Conservation (phyloP, 176 grass and related monocot species). For the Tillandsia fasciculata region DNA sequence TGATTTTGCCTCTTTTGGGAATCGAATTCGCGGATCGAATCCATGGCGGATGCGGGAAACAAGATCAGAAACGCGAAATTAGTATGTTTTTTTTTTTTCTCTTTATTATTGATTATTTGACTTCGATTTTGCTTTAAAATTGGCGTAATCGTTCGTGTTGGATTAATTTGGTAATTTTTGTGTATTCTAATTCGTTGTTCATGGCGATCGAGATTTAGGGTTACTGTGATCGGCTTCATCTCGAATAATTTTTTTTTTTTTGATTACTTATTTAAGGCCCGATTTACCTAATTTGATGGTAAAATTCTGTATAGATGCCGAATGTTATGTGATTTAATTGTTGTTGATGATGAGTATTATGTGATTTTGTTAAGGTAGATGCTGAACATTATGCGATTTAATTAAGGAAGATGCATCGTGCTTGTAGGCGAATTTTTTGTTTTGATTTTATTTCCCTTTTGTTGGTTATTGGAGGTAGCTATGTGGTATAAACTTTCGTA, state of each 20-base stretch:
- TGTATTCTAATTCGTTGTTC: not conserved
- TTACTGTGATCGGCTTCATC: not conserved
- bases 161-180: not conserved
- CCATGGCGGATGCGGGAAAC: slow-evolving; percentile 30
- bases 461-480: not conserved
- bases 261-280: slow-evolving; percentile 4
- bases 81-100: slow-evolving; percentile 10
- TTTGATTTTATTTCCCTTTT: too few relatives aligned
- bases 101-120: not conserved
- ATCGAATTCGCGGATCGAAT: slow-evolving; percentile 11
- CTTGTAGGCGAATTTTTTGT: too few relatives aligned
- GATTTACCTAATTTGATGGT: slow-evolving; percentile 13
- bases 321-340: too few relatives aligned
- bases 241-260: not conserved
- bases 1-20: not conserved
- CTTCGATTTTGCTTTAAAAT: too few relatives aligned
- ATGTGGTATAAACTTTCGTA: not conserved
- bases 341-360: too few relatives aligned
- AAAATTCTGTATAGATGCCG: not conserved
- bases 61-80: slow-evolving; percentile 50
- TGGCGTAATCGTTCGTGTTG: not conserved
- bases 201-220: not conserved
- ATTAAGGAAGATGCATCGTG: too few relatives aligned
- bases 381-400: too few relatives aligned
- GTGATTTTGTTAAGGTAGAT: too few relatives aligned